phyloP scores from a whole-genome alignment of 163 green algal species.

The Dunaliella salina region DNA sequence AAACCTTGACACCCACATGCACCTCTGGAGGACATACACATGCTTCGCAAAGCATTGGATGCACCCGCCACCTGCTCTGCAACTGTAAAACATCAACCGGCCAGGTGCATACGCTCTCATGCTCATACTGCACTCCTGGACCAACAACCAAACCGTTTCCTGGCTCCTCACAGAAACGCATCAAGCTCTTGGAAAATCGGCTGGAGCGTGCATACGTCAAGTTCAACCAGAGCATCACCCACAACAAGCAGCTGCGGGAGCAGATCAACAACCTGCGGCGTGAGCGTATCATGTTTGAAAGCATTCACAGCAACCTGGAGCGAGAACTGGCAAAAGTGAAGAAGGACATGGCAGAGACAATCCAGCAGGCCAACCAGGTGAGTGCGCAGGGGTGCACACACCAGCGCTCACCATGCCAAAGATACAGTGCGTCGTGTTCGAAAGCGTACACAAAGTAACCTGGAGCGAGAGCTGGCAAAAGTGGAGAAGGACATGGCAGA shows the following conservation, averaged over 20 bases:
- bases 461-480: slow-evolving; percentile 64
- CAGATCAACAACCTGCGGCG: slow-evolving; percentile 81
- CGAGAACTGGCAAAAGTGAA: slow-evolving; percentile 70
- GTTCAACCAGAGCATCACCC: slow-evolving; percentile 69
- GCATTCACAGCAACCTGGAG: slow-evolving; percentile 72
- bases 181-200: slow-evolving; percentile 82
- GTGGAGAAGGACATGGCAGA: slow-evolving; percentile 77
- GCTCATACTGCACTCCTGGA: too few species aligned
- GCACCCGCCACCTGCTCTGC: too few species aligned
- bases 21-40: too few species aligned
- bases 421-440: slow-evolving; percentile 67
- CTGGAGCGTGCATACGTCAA: slow-evolving; percentile 79
- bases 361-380: slow-evolving; percentile 55
- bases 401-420: too few species aligned
- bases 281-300: slow-evolving; percentile 82
- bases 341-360: slow-evolving; percentile 74
- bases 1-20: too few species aligned
- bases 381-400: neutral
- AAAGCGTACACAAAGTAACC: slow-evolving; percentile 71
- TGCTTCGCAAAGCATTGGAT: too few species aligned
- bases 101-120: too few species aligned
- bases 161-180: slow-evolving; percentile 42
- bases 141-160: neutral
- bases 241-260: slow-evolving; percentile 74
- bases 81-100: too few species aligned